phyloP scores from a whole-genome alignment of 2,329 filamentous ascomycete genomes.

The Tolypocladium tundrense region DNA sequence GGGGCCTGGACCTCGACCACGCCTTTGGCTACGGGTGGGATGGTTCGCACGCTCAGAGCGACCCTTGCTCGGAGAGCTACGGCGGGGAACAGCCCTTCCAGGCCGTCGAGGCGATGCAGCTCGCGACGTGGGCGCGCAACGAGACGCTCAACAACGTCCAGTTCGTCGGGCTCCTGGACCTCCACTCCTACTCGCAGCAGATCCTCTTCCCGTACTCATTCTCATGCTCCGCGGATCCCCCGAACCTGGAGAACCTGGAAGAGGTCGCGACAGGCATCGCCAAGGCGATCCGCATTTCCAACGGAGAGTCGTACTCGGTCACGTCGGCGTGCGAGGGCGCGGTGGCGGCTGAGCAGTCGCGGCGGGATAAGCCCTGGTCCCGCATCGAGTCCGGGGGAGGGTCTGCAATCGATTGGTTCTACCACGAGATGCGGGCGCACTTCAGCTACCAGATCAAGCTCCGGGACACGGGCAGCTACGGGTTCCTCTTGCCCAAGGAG shows the following conservation, averaged over 20 bases:
- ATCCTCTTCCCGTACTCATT: conserved; percentile 88
- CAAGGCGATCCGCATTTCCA: conserved; percentile 77
- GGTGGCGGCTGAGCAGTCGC: conserved; percentile 25
- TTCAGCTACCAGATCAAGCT: conserved; percentile 94
- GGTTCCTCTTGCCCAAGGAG: conserved; percentile 78
- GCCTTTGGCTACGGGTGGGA: conserved; percentile 82
- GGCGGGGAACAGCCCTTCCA: conserved; percentile 77
- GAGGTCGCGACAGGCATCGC: conserved; percentile 81
- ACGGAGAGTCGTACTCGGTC: conserved; percentile 65
- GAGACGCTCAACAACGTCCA: conserved; percentile 63
- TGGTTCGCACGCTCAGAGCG: conserved; percentile 49
- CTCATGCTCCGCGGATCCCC: conserved; percentile 67
- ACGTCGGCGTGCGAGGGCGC: conserved; percentile 81
- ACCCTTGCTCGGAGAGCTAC: conserved; percentile 87
- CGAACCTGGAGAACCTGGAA: conserved; percentile 82
- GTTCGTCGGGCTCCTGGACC: conserved; percentile 78
- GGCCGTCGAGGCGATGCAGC: conserved; percentile 62
- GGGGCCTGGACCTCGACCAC: conserved; percentile 81
- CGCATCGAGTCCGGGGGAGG: conserved; percentile 69
- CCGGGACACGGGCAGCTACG: conserved; percentile 86
- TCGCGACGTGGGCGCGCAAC: conserved; percentile 77
- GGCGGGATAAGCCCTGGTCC: conserved; percentile 11
- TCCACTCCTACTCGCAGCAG: conserved; percentile 93
- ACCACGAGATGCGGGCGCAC: conserved; percentile 70
- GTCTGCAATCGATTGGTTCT: conserved; percentile 90